Evolutionary conservation across 2,329 filamentous ascomycete species (phyloP).

Genomic region (Hypoxylon sp.): DNA sequence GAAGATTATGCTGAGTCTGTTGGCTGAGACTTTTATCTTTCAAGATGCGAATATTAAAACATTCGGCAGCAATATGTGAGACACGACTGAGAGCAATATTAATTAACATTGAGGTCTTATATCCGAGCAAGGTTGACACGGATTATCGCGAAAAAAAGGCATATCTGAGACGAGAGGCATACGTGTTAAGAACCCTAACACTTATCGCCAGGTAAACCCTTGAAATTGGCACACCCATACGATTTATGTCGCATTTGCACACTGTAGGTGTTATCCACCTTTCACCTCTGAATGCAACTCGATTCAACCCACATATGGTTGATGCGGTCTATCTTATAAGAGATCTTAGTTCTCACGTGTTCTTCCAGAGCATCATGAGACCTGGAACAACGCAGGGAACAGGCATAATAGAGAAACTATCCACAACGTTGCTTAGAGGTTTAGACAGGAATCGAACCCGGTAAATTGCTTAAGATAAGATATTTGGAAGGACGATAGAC

Average conservation of each 20-base stretch:
- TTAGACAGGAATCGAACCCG: background rate
- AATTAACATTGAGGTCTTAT: background rate
- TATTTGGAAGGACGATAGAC: background rate
- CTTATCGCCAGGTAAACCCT: background rate
- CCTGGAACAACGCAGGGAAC: background rate
- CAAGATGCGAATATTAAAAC: background rate
- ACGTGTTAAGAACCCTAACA: background rate
- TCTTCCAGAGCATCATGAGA: background rate
- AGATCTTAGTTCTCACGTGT: background rate
- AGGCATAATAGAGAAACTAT: background rate
- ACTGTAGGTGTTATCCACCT: background rate
- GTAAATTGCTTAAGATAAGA: background rate
- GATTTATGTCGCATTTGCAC: background rate
- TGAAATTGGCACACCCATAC: background rate
- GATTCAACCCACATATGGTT: background rate
- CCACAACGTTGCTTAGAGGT: background rate
- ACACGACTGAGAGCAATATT: constrained; percentile 8
- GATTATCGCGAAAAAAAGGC: background rate
- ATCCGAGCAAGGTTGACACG: background rate
- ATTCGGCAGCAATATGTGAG: background rate
- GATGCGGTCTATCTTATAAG: background rate
- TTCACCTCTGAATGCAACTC: background rate
- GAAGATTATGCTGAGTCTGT: constrained; percentile 3
- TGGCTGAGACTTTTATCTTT: constrained; percentile 1
- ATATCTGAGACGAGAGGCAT: background rate